Conservation (phyloP, 805 yeast species). For the Candida vartiovaarae region DNA sequence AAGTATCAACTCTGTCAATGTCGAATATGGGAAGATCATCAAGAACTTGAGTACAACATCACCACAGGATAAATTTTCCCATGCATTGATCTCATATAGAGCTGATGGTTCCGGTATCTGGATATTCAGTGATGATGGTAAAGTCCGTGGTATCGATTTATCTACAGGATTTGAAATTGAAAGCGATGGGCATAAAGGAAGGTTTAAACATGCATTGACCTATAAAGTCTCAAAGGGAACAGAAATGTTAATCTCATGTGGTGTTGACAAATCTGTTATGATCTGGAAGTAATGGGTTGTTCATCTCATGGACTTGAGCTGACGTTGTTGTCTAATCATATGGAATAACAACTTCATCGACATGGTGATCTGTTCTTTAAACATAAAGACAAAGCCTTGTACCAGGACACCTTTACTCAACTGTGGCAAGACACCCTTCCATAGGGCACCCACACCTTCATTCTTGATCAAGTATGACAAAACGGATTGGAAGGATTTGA, state of each 20-base stretch:
- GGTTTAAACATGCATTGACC: slow-evolving; percentile 39
- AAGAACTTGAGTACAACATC: slow-evolving; percentile 42
- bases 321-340: slow-evolving; percentile 9
- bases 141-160: slow-evolving; percentile 51
- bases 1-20: slow-evolving; percentile 7
- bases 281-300: neutral
- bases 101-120: slow-evolving; percentile 44
- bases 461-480: slow-evolving; percentile 48
- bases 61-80: slow-evolving; percentile 65
- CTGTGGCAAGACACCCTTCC: slow-evolving; percentile 80
- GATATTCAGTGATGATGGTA: slow-evolving; percentile 67
- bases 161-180: slow-evolving; percentile 29
- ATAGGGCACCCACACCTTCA: slow-evolving; percentile 62
- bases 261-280: slow-evolving; percentile 32
- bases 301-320: neutral
- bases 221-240: slow-evolving; percentile 20
- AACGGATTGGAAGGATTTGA: slow-evolving; percentile 57
- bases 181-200: slow-evolving; percentile 26
- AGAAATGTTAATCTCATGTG: slow-evolving; percentile 42
- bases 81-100: slow-evolving; percentile 42
- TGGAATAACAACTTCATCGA: slow-evolving; percentile 18
- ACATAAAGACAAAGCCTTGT: slow-evolving; percentile 78
- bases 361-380: slow-evolving; percentile 32
- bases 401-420: slow-evolving; percentile 74
- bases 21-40: slow-evolving; percentile 29